These are phyloP conservation scores for Xylariaceae sp. DNA, from an alignment of 2,329 filamentous ascomycete species.

Conservation along the genomic window DNA sequence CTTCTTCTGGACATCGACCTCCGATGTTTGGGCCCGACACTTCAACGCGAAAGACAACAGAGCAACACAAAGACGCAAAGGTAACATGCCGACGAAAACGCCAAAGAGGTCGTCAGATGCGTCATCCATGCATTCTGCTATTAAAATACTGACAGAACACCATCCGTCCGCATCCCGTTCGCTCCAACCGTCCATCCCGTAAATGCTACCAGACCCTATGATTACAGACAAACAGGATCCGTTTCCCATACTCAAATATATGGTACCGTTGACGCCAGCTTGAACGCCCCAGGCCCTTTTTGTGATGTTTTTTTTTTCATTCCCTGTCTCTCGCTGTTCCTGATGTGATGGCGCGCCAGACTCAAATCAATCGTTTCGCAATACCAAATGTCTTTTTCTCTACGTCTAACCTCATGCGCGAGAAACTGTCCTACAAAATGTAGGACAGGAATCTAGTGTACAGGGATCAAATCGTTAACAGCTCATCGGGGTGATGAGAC, in stretches of 20 bases:
- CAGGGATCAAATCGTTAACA: constrained; percentile 12
- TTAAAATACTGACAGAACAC: background rate
- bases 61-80: background rate
- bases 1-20: too few relatives aligned
- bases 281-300: constrained; percentile 14
- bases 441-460: constrained; percentile 19
- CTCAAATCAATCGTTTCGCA: constrained; percentile 17
- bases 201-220: constrained; percentile 25
- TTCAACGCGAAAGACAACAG: background rate
- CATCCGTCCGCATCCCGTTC: background rate
- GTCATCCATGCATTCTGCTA: background rate
- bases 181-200: constrained; percentile 10
- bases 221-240: constrained; percentile 24
- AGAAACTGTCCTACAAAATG: constrained; percentile 8
- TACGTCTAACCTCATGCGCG: constrained; percentile 14
- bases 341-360: constrained; percentile 22
- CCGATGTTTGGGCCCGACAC: too few relatives aligned
- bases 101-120: background rate
- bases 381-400: constrained; percentile 16
- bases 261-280: constrained; percentile 25
- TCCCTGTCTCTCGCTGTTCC: constrained; percentile 12
- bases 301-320: background rate
- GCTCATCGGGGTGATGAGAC: constrained; percentile 7
- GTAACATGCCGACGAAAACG: background rate
- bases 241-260: constrained; percentile 15